Conservation (phyloP, 2,329 filamentous ascomycete genomes). For the Coleophoma cylindrospora region DNA sequence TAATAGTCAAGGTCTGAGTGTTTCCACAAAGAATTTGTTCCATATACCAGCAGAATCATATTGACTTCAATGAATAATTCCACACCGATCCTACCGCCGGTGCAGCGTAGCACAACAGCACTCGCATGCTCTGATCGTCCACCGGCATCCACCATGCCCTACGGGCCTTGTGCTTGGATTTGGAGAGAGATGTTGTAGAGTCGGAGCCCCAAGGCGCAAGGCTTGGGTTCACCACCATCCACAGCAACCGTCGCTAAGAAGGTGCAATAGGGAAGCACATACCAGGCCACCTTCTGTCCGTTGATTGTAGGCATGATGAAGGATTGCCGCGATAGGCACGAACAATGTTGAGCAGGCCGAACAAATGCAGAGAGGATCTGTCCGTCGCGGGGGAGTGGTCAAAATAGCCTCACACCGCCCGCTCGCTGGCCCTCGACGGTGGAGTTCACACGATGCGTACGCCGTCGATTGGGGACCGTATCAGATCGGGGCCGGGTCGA, state of each 20-base stretch:
- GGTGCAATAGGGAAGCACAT: slow-evolving; percentile 28
- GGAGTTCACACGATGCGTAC: not conserved
- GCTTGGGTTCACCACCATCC: not conserved
- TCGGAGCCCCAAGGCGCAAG: slow-evolving; percentile 9
- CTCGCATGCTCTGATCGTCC: too few relatives aligned
- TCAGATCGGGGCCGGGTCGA: not conserved
- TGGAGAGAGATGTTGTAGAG: too few relatives aligned
- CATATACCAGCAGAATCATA: too few relatives aligned
- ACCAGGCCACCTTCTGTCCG: slow-evolving; percentile 72
- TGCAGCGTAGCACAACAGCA: too few relatives aligned
- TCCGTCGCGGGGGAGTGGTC: slow-evolving; percentile 8
- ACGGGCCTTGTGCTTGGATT: too few relatives aligned
- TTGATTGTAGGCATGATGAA: slow-evolving; percentile 61
- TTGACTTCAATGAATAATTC: too few relatives aligned
- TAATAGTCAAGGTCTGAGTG: too few relatives aligned
- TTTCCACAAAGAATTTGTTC: too few relatives aligned
- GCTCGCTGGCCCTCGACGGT: not conserved
- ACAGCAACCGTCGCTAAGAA: not conserved
- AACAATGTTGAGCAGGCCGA: slow-evolving; percentile 8
- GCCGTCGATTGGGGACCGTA: not conserved
- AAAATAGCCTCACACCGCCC: slow-evolving; percentile 15
- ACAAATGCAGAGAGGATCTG: slow-evolving; percentile 8
- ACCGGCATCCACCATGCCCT: too few relatives aligned
- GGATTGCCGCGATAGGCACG: slow-evolving; percentile 5
- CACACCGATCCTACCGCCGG: too few relatives aligned